Evolutionary conservation across 2,329 filamentous ascomycete species (phyloP).

Genomic region (Cadophora malorum): DNA sequence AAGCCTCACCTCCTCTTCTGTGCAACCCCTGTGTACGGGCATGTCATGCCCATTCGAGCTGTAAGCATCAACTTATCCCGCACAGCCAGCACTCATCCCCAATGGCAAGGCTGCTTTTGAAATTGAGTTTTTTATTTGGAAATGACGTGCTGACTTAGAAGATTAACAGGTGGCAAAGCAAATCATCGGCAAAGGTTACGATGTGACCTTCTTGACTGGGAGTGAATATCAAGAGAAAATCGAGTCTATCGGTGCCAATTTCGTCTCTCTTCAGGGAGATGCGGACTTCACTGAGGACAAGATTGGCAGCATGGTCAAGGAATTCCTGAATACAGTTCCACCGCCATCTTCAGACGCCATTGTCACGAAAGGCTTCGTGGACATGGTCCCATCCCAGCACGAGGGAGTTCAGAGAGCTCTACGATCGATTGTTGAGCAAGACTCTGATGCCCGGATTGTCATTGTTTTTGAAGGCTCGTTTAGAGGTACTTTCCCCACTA

Average conservation of each 20-base stretch:
- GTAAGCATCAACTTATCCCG: neutral
- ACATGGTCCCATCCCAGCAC: neutral
- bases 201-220: conserved; percentile 51
- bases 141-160: neutral
- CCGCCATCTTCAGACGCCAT: neutral
- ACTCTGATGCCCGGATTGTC: conserved; percentile 44
- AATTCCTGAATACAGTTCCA: neutral
- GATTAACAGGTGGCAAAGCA: conserved; percentile 16
- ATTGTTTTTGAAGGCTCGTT: conserved; percentile 51
- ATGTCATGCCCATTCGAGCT: conserved; percentile 29
- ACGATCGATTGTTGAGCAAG: conserved; percentile 29
- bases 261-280: conserved; percentile 41
- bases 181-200: conserved; percentile 48
- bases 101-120: neutral
- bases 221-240: conserved; percentile 46
- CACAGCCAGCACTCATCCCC: neutral
- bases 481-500: conserved; percentile 48
- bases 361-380: conserved; percentile 1
- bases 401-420: conserved; percentile 39
- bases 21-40: conserved; percentile 28
- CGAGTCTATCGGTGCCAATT: conserved; percentile 48
- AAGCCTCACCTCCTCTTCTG: conserved; percentile 16
- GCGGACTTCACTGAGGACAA: conserved; percentile 33
- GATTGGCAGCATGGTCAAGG: neutral
- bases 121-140: neutral